Evolutionary conservation across 2,329 filamentous ascomycete genomes (phyloP), one percentile per base, ranked within the genome.

Genomic region (Colletotrichum horii): DNA sequence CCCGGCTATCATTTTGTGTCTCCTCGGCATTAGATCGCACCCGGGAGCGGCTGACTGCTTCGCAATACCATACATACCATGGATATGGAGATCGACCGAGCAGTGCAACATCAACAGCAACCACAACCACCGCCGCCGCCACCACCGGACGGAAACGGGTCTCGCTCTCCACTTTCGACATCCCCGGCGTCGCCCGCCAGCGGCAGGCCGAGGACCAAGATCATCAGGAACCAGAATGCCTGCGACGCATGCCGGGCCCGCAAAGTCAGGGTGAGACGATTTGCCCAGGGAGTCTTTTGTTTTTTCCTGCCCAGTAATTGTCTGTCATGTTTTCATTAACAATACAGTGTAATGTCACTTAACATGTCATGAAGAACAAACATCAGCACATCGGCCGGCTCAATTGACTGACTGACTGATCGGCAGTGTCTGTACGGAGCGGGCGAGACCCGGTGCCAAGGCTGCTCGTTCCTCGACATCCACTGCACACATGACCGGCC

Each of bases 201-300:
- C 36, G 65, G 48, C 14, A 62, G 74, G 28, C 9, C 58, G 48
- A 64, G 48, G 64, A 22, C 74, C 64, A 69, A 65, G 43, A 60
- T 69, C 36, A 24, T 60, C 34, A 67, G 70, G n/a, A 81, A 80
- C 43, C 78, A 81, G 66, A 81, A 81, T 28, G 82, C 82, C 8
- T 83, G 82, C 64, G 82, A 83, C 69, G 77, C 74, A 12, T 83
- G 82, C 55, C 78, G 82, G 28, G 68, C 78, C 15, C 76, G 82
- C 38, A 82, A 82, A 76, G 78, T 82, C 56, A 81, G 81, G 79
- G 78, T 78, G 58, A 71, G 77, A 58, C 36, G 9, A 43, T 14
- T 28, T 19, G 4, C 48, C 30, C 19, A 9, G 12, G 30, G 11
- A 14, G 19, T 32, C 22, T 15, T 61, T 14, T 15, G 26, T 7